A percentile compares a stretch with the other conserved stretches of the same genome.
Conservation (phyloP, 345 rosid genomes). For the Draba incana region DNA sequence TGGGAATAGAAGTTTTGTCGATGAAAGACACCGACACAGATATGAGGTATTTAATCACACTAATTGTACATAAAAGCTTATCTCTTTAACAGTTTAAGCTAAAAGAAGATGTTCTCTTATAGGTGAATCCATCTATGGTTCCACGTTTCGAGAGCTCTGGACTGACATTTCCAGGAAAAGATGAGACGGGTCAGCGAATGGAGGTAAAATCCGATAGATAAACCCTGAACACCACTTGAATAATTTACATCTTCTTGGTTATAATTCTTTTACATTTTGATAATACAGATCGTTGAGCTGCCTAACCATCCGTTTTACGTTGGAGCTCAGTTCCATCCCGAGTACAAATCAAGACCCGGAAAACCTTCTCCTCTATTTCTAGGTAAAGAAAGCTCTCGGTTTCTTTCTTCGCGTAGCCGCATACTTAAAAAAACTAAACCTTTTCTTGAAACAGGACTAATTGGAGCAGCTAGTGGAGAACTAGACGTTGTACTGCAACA, state of each 20-base stretch:
- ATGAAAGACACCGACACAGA: slow-evolving; percentile 98
- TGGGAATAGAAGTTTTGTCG: slow-evolving; percentile 63
- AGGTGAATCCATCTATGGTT: slow-evolving; percentile 94
- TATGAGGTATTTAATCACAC: slow-evolving; percentile 63
- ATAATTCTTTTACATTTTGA: slow-evolving; percentile 23
- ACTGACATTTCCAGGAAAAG: slow-evolving; percentile 86
- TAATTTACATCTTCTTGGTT: slow-evolving; percentile 3
- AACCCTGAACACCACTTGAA: slow-evolving; percentile 1
- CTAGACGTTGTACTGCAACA: slow-evolving; percentile 54
- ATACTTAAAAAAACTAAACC: neutral
- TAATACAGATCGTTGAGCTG: slow-evolving; percentile 65
- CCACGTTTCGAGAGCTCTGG: slow-evolving; percentile 73
- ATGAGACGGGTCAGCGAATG: slow-evolving; percentile 84
- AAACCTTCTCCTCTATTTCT: slow-evolving; percentile 85
- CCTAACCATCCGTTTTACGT: slow-evolving; percentile 73
- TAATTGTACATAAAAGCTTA: slow-evolving; percentile 1
- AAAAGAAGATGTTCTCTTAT: slow-evolving; percentile 26
- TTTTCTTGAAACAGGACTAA: slow-evolving; percentile 56
- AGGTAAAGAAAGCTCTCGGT: slow-evolving; percentile 53
- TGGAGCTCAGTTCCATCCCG: slow-evolving; percentile 96
- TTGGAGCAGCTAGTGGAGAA: slow-evolving; percentile 80
- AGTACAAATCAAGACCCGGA: slow-evolving; percentile 94
- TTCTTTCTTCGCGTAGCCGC: neutral
- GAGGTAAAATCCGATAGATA: slow-evolving; percentile 54
- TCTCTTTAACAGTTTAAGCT: slow-evolving; percentile 6